Percentiles rank a stretch among this genome's conserved stretches.
phyloP scores from a whole-genome alignment of 73 alveolate genomes.

The Paramecium octaurelia region DNA sequence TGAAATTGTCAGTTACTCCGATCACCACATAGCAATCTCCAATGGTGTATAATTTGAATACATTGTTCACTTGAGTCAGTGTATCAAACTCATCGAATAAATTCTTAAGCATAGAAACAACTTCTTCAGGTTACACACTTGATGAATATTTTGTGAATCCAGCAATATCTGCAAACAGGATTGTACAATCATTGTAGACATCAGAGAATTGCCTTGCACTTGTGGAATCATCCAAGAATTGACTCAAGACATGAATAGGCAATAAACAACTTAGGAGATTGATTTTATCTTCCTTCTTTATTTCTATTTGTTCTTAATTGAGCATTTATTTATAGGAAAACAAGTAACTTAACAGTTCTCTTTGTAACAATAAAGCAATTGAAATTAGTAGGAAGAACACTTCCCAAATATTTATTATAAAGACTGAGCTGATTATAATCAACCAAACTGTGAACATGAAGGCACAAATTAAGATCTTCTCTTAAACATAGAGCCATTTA shows the following conservation, averaged over 20 bases:
- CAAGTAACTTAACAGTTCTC: constrained; percentile 23
- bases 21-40: constrained; percentile 66
- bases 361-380: neutral
- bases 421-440: neutral
- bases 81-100: constrained; percentile 58
- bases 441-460: constrained; percentile 20
- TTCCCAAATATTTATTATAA: neutral
- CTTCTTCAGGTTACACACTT: constrained; percentile 60
- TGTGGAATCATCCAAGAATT: constrained; percentile 42
- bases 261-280: constrained; percentile 52
- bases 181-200: constrained; percentile 41
- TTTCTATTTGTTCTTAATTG: constrained; percentile 2
- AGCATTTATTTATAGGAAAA: neutral
- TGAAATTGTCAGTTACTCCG: constrained; percentile 56
- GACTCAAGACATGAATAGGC: constrained; percentile 50
- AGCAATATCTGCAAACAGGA: constrained; percentile 65
- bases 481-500: constrained; percentile 27
- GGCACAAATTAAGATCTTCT: neutral
- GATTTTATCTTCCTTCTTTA: constrained; percentile 42
- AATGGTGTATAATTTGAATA: constrained; percentile 58
- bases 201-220: constrained; percentile 38
- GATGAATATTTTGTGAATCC: constrained; percentile 62
- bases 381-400: neutral
- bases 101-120: constrained; percentile 57
- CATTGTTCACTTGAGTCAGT: constrained; percentile 4